A percentile compares a stretch with the other conserved stretches of the same genome.
phyloP scores from a whole-genome alignment of 495 filamentous ascomycete species.

The Penicillium tannophilum region DNA sequence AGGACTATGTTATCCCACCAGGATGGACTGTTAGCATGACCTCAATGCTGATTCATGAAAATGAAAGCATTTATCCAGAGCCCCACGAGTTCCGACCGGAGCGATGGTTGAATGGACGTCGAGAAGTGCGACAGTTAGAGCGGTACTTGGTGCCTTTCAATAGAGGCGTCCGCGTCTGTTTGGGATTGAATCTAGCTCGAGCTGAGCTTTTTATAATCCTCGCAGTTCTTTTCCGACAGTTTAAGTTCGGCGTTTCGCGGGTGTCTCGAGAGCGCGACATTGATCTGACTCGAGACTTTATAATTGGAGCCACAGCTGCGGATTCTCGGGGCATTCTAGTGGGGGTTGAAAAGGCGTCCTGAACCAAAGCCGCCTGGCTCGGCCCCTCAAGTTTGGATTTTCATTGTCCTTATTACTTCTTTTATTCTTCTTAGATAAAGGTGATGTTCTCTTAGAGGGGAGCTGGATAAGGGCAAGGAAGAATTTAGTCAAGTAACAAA shows the following conservation, averaged over 20 bases:
- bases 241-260: not conserved
- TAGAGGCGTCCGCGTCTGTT: not conserved
- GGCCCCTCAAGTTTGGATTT: no score
- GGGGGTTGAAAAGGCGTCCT: no score
- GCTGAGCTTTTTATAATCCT: not conserved
- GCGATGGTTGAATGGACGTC: not conserved
- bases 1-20: not conserved
- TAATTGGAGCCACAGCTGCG: not conserved
- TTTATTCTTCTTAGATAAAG: no score
- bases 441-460: not conserved
- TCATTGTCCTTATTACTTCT: no score
- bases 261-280: not conserved
- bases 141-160: not conserved
- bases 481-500: no score
- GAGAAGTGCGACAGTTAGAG: not conserved
- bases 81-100: not conserved
- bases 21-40: not conserved
- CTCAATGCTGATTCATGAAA: not conserved
- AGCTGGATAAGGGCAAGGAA: no score
- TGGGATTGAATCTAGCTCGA: not conserved
- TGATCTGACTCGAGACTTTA: not conserved
- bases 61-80: not conserved
- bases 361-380: no score
- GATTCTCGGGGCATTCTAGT: conserved; percentile 1
- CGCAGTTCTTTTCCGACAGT: not conserved